Evolutionary conservation across 805 yeast genomes (phyloP).

Genomic region (Ogataea nakhonphanomensis): DNA sequence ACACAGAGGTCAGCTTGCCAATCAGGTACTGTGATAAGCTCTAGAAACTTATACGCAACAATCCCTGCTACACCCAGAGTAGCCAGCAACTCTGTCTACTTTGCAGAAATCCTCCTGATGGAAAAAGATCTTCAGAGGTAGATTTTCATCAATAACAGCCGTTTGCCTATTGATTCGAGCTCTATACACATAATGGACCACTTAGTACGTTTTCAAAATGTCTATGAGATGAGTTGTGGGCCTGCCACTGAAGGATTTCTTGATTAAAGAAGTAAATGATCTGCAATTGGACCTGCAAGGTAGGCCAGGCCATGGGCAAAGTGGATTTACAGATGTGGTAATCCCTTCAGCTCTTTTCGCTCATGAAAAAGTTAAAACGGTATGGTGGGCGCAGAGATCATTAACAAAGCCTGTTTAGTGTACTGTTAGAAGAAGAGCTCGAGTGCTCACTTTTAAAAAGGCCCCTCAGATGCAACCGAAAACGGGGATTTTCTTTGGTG

Average conservation of each 20-base stretch:
- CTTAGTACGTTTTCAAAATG: slow-evolving; percentile 12
- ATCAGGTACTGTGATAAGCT: too few species aligned
- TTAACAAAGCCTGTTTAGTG: slow-evolving; percentile 57
- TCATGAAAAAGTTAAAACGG: too few species aligned
- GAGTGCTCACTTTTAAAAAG: slow-evolving; percentile 48
- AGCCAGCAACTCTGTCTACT: slow-evolving; percentile 22
- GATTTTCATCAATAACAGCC: slow-evolving; percentile 19
- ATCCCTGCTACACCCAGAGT: too few species aligned
- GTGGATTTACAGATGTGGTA: too few species aligned
- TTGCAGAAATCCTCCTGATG: slow-evolving; percentile 27
- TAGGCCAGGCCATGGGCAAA: too few species aligned
- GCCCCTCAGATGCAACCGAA: slow-evolving; percentile 8
- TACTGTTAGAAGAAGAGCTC: slow-evolving; percentile 64
- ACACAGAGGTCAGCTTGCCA: too few species aligned
- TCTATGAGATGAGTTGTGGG: slow-evolving; percentile 7
- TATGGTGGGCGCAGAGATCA: slow-evolving; percentile 19
- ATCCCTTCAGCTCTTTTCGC: too few species aligned
- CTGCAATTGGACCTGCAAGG: slow-evolving; percentile 62
- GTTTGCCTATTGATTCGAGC: slow-evolving; percentile 14
- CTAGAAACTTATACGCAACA: too few species aligned
- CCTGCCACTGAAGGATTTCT: slow-evolving; percentile 7
- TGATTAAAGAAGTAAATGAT: slow-evolving; percentile 47
- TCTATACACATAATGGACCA: slow-evolving; percentile 12
- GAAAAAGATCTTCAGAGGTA: slow-evolving; percentile 23
- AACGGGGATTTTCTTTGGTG: slow-evolving; percentile 64